phyloP scores from a whole-genome alignment of 345 rosid species.

The Lepidium africanum region DNA sequence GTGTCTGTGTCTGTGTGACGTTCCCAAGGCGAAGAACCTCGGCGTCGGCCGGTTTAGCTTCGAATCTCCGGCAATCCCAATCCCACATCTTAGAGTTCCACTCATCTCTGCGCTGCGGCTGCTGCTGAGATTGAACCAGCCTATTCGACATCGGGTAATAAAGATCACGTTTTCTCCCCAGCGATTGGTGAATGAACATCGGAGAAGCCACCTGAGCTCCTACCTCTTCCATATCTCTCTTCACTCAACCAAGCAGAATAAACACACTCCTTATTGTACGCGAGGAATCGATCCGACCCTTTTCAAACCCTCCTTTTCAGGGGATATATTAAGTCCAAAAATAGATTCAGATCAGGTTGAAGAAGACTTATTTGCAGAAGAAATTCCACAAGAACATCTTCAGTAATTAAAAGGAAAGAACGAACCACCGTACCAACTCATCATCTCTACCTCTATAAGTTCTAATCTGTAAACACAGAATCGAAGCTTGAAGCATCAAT shows the following conservation, averaged over 20 bases:
- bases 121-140: constrained; percentile 16
- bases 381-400: background rate
- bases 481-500: constrained; percentile 11
- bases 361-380: background rate
- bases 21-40: constrained; percentile 36
- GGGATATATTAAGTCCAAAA: background rate
- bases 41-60: constrained; percentile 47
- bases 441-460: background rate
- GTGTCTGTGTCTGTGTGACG: constrained; percentile 7
- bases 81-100: constrained; percentile 76
- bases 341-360: background rate
- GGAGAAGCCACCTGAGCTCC: constrained; percentile 68
- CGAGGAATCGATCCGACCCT: constrained; percentile 9
- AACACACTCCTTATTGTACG: background rate
- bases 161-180: constrained; percentile 63
- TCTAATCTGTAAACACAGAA: background rate
- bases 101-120: constrained; percentile 33
- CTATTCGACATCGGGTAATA: constrained; percentile 30
- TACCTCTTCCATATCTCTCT: constrained; percentile 61
- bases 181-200: constrained; percentile 47
- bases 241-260: background rate
- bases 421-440: background rate
- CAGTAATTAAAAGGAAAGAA: background rate
- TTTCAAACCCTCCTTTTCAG: background rate
- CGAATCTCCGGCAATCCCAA: constrained; percentile 69